Conservation (phyloP, 495 filamentous ascomycete species). For the Penicillium diatomitis region DNA sequence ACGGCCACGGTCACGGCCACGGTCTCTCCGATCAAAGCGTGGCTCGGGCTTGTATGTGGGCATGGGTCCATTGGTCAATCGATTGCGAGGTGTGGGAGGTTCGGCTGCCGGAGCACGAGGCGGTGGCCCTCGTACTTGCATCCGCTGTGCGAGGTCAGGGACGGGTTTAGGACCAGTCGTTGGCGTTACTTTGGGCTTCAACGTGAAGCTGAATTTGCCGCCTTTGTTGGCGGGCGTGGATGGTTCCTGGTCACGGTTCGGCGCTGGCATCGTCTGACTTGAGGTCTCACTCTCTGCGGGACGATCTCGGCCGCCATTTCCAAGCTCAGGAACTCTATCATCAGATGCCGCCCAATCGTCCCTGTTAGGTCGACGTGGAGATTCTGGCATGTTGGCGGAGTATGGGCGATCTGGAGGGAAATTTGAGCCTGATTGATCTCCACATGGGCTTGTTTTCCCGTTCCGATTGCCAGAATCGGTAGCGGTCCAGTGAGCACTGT, state of each 20-base stretch:
- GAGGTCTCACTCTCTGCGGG: conserved; percentile 21
- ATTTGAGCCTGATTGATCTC: conserved; percentile 16
- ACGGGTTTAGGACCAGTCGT: conserved; percentile 53
- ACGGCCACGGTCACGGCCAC: conserved; percentile 36
- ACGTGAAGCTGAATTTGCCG: conserved; percentile 79
- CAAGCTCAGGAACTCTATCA: conserved; percentile 24
- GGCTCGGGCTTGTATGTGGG: conserved; percentile 37
- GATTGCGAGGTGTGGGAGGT: conserved; percentile 25
- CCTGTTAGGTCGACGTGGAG: conserved; percentile 37
- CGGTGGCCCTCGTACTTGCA: conserved; percentile 47
- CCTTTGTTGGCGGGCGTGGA: conserved; percentile 47
- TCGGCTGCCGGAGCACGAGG: conserved; percentile 26
- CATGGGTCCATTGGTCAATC: conserved; percentile 28
- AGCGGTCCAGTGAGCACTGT: too few relatives aligned
- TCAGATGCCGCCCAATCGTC: conserved; percentile 60
- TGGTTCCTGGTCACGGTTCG: conserved; percentile 35
- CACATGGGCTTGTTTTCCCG: conserved; percentile 25
- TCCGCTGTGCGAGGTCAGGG: conserved; percentile 59
- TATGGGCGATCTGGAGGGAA: conserved; percentile 19
- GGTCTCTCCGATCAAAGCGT: conserved; percentile 33
- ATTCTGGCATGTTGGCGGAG: conserved; percentile 25
- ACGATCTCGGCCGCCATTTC: neutral
- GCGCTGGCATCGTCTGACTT: conserved; percentile 39
- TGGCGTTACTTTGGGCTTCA: conserved; percentile 63
- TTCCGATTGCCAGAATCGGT: conserved; percentile 15